Conservation (phyloP, 2,329 filamentous ascomycete genomes). For the Passalora sequoiae region DNA sequence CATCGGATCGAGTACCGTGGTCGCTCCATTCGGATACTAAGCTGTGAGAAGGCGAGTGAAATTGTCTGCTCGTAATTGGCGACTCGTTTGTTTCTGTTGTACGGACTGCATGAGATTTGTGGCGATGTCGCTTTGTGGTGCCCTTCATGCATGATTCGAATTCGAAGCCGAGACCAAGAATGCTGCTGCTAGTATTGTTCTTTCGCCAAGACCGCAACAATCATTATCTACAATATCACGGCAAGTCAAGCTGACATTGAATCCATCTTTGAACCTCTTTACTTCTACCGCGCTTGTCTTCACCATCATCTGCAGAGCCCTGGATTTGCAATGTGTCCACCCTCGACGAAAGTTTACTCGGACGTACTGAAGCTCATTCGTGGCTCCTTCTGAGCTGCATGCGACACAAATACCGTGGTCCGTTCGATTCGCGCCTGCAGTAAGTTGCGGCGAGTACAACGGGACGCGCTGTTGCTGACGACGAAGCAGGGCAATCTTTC, state of each 20-base stretch:
- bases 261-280: slow-evolving; percentile 1
- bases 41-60: not conserved
- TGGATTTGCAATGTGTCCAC: slow-evolving; percentile 29
- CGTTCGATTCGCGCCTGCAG: no score
- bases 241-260: not conserved
- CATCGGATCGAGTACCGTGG: slow-evolving; percentile 10
- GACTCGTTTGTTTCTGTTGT: slow-evolving; percentile 3
- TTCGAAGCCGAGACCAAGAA: slow-evolving; percentile 24
- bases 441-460: no score
- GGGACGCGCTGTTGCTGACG: no score
- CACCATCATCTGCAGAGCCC: not conserved
- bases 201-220: slow-evolving; percentile 17
- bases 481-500: no score
- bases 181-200: slow-evolving; percentile 32
- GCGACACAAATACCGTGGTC: no score
- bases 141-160: slow-evolving; percentile 8
- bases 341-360: slow-evolving; percentile 23
- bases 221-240: slow-evolving; percentile 15
- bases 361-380: slow-evolving; percentile 27
- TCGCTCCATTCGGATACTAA: slow-evolving; percentile 12
- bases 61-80: not conserved
- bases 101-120: slow-evolving; percentile 17
- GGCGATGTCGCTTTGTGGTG: slow-evolving; percentile 15
- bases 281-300: slow-evolving; percentile 4
- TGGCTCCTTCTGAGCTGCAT: slow-evolving; percentile 19